Percentiles rank a stretch among this genome's conserved stretches.
Evolutionary conservation across 257 asterid species (phyloP).

Genomic region (Pogostemon cablin): DNA sequence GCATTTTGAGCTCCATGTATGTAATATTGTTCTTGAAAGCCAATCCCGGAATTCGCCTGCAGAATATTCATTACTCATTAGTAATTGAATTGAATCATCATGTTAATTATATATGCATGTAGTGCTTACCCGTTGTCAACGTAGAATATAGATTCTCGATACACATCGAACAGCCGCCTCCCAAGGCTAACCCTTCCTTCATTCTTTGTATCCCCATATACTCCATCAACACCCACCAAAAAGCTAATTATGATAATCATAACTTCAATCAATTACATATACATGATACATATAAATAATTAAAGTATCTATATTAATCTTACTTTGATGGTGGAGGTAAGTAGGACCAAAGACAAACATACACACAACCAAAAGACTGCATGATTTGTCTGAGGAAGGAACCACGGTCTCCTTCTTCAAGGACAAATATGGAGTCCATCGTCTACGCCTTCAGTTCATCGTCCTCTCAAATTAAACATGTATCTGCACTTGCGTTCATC

Average conservation of each 20-base stretch:
- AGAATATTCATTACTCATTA: not conserved
- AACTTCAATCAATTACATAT: too few relatives aligned
- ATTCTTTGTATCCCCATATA: slow-evolving; percentile 41
- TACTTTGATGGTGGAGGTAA: slow-evolving; percentile 59
- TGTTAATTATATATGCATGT: not conserved
- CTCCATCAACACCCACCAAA: slow-evolving; percentile 52
- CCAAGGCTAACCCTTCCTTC: slow-evolving; percentile 49
- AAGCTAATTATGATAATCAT: slow-evolving; percentile 41
- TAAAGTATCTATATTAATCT: not conserved
- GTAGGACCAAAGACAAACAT: slow-evolving; percentile 76
- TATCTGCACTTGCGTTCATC: not conserved
- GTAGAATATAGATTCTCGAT: slow-evolving; percentile 39
- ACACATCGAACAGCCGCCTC: slow-evolving; percentile 50
- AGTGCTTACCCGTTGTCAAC: slow-evolving; percentile 42
- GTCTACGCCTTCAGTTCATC: not conserved
- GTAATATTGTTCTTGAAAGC: slow-evolving; percentile 62
- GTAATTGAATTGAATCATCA: not conserved
- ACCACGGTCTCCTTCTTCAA: slow-evolving; percentile 55
- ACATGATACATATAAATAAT: not conserved
- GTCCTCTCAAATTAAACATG: not conserved
- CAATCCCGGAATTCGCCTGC: slow-evolving; percentile 71
- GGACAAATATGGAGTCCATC: slow-evolving; percentile 70
- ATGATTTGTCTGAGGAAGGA: slow-evolving; percentile 51
- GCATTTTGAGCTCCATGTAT: slow-evolving; percentile 53
- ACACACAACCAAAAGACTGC: slow-evolving; percentile 52